A percentile compares a stretch with the other conserved stretches of the same genome.
Evolutionary conservation across 2,329 filamentous ascomycete genomes (phyloP).

Genomic region (Zasmidium citrigriseum): DNA sequence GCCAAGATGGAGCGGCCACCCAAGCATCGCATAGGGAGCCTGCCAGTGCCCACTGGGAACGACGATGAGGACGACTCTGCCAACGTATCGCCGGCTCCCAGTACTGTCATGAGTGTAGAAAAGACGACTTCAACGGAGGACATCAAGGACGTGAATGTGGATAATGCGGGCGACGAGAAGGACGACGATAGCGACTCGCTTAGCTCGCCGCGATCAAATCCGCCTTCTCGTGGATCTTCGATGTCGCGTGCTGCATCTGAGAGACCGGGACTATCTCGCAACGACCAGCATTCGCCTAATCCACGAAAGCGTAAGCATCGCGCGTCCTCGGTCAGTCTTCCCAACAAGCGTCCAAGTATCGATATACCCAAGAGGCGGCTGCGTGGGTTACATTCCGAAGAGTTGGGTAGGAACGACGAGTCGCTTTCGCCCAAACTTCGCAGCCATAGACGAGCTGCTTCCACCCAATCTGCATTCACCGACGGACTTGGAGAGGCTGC

Average conservation of each 20-base stretch:
- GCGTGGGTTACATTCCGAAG: conserved; percentile 33
- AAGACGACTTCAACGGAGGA: conserved; percentile 20
- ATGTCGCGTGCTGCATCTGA: conserved; percentile 33
- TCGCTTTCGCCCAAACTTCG: conserved; percentile 63
- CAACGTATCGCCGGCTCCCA: conserved; percentile 30
- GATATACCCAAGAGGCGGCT: conserved; percentile 29
- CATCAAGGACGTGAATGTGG: conserved; percentile 23
- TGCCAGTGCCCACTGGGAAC: conserved; percentile 32
- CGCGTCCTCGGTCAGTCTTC: conserved; percentile 36
- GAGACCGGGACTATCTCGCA: conserved; percentile 23
- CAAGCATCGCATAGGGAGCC: conserved; percentile 32
- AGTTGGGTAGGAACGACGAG: conserved; percentile 35
- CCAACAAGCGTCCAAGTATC: conserved; percentile 34
- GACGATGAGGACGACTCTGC: conserved; percentile 34
- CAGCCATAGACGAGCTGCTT: conserved; percentile 63
- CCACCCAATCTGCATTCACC: conserved; percentile 62
- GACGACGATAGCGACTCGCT: conserved; percentile 33
- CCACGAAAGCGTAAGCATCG: conserved; percentile 40
- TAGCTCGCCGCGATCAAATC: conserved; percentile 30
- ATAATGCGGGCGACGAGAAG: conserved; percentile 21
- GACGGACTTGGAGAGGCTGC: conserved; percentile 45
- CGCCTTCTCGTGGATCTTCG: conserved; percentile 27
- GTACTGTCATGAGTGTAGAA: conserved; percentile 26
- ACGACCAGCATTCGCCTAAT: conserved; percentile 31
- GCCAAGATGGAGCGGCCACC: conserved; percentile 24